These are phyloP conservation scores for Kuraishia ogatae DNA, from an alignment of 805 yeast species.

Conservation along the genomic window DNA sequence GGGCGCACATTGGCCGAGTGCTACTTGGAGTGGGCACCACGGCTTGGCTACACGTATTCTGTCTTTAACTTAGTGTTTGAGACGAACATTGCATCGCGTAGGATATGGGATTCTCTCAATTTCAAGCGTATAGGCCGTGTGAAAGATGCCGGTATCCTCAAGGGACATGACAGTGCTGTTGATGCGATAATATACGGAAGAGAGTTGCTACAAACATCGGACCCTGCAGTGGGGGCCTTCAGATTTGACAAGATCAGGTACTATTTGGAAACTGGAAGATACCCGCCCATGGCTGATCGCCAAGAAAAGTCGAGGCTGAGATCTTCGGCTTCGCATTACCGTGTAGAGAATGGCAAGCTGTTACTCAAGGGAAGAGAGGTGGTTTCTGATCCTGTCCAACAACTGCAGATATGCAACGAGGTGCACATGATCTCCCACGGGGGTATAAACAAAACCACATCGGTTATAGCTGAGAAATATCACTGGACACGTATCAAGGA, in stretches of 20 bases:
- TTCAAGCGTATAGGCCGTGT: conserved; percentile 75
- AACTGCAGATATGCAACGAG: conserved; percentile 63
- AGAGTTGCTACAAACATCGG: conserved; percentile 52
- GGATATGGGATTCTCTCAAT: conserved; percentile 66
- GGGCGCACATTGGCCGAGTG: conserved; percentile 82
- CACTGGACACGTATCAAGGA: conserved; percentile 91
- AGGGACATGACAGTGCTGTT: conserved; percentile 77
- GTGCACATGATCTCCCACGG: conserved; percentile 65
- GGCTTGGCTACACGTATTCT: conserved; percentile 77
- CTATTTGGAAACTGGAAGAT: conserved; percentile 76
- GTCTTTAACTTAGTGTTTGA: conserved; percentile 84
- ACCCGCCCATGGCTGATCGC: conserved; percentile 77
- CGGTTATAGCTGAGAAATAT: conserved; percentile 66
- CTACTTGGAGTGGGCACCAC: conserved; percentile 84
- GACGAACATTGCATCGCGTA: conserved; percentile 74
- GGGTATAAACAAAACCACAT: conserved; percentile 85
- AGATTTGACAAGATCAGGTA: conserved; percentile 71
- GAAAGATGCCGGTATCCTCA: conserved; percentile 81
- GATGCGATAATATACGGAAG: conserved; percentile 83
- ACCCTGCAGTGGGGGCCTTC: conserved; percentile 40
- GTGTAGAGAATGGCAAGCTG: conserved; percentile 61
- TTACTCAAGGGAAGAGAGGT: conserved; percentile 77
- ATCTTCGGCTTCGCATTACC: conserved; percentile 70
- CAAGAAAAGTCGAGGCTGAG: conserved; percentile 85
- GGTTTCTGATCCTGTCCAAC: conserved; percentile 67